Base-by-base conservation (phyloP, 225 moss, liverwort and hornwort genomes). In the Neckera pumila region DNA sequence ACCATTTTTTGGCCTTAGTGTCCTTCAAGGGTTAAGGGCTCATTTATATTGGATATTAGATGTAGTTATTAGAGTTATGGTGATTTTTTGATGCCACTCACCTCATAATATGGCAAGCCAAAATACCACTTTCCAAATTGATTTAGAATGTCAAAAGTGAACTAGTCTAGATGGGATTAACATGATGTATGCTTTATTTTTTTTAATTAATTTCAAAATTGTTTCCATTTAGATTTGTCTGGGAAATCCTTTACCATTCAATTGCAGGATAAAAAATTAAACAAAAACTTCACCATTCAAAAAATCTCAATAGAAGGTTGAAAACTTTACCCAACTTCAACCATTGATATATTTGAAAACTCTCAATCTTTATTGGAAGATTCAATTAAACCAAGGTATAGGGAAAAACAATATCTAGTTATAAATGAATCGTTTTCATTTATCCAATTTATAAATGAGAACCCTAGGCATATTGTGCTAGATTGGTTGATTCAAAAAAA, bases 1-100 rank as follows among this genome's bases (percentile, higher is more conserved):
- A 16, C 8, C 1, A 63, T 16, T 31, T 63, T 63, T 16, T 3
- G 8, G 16, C 63, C 63, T 63, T 2, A 31, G 0, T 31, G 8
- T 63, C 31, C 8, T 63, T 63, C 31, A 63, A 63, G 22, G 63
- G 9, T 71, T 42, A 25, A 26, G 8, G 25, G 14, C 25, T 40
- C 1, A 0, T 40, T 70, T 1, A 9, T 14, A 14, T 42, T 28
- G 1, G 2, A 0, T 43, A 6, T 2, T 0, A 73, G 3, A 14
- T 40, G 7, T 14, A 26, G 8, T 12, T 38, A 16, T 0, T 26
- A 3, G 4, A 43, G 0, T 72, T 10, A 16, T 72, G 43, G 10
- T 1, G 1, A 72, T 16, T 26, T 27, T 43, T 5, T 3, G 16
- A 28, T 72, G 72, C 17, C 28, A 28, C 17, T 43, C 5, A 28